Evolutionary conservation across 352 stramenopile genomes (phyloP).

Genomic region (Globisporangium camurandrum): DNA sequence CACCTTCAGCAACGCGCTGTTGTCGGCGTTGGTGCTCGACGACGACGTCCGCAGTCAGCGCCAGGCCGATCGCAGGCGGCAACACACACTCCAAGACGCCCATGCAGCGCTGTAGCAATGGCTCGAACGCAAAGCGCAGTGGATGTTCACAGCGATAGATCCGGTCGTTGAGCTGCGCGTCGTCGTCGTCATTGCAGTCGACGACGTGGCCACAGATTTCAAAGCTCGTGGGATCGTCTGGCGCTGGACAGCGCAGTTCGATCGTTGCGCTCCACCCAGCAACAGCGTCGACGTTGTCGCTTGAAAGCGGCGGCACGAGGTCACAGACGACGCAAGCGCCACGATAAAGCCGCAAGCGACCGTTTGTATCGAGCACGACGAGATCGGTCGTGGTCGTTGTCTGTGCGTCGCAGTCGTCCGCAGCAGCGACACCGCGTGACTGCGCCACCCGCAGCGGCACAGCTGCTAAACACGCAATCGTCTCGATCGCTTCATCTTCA

Average conservation of each 20-base stretch:
- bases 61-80: constrained; percentile 10
- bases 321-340: constrained; percentile 23
- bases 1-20: background rate
- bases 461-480: constrained; percentile 26
- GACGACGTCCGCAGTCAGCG: constrained; percentile 6
- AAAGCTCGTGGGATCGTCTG: constrained; percentile 16
- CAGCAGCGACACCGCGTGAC: background rate
- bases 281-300: constrained; percentile 1
- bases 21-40: background rate
- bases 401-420: background rate
- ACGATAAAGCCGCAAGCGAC: constrained; percentile 25
- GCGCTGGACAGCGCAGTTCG: constrained; percentile 19
- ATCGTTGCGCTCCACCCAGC: constrained; percentile 11
- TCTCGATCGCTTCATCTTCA: background rate
- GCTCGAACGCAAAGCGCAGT: constrained; percentile 16
- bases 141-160: constrained; percentile 36
- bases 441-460: constrained; percentile 17
- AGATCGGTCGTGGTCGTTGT: constrained; percentile 37
- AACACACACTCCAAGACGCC: constrained; percentile 21
- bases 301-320: constrained; percentile 13
- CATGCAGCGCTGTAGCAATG: constrained; percentile 29
- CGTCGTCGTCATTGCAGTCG: too few relatives aligned
- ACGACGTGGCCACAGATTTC: constrained; percentile 23
- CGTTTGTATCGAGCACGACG: constrained; percentile 26
- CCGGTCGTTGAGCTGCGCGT: constrained; percentile 12